Evolutionary conservation across 2,329 filamentous ascomycete species (phyloP), one percentile per base, ranked within the genome.

Genomic region (Fusarium sp.): DNA sequence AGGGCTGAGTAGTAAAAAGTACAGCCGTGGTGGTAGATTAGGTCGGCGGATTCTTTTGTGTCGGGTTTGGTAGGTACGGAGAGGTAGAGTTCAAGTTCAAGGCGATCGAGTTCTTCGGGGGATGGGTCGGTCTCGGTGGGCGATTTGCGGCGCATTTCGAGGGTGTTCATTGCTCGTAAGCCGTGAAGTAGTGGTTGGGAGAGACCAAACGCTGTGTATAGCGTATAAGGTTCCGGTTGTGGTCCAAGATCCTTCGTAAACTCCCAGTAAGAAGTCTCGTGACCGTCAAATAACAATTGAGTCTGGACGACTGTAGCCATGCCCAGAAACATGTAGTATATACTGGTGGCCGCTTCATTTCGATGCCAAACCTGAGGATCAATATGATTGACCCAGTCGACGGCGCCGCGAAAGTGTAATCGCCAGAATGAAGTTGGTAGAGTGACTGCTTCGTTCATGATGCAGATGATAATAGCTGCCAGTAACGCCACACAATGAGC

Each of bases 311-410:
- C 57, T 7, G 69, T 74, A 0, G 71, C 69, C 65, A 75, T 73
- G 10, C 73, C 73, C 7, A 62, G 60, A 18, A 75, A 75, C 73
- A 75, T 75, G 42, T 75, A 73, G 7, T 75, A 75, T 1, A 75
- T 61, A 4, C 66, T 53, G 1, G 71, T 73, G 2, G 73, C 73
- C 10, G 69, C 61, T 16, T 74, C 73, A 5, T 49, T 71, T 13
- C 64, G 59, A 18, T 74, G 61, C 73, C 73, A 75, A 4, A 75
- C 63, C 7, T 75, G 73, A 0, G 73, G 71, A 18, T 74, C 69
- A 2, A 75, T 75, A 20, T 75, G 73, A 18, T 75, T 75, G 8
- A 75, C 73, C 73, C 73, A 75, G 24, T 75, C 73, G 2, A 75
- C 71, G 1, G 73, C 71, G 1, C 73, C 73, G 0, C 73, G 69